Conservation (phyloP, 441 rosid species). For the California macrophylla region DNA sequence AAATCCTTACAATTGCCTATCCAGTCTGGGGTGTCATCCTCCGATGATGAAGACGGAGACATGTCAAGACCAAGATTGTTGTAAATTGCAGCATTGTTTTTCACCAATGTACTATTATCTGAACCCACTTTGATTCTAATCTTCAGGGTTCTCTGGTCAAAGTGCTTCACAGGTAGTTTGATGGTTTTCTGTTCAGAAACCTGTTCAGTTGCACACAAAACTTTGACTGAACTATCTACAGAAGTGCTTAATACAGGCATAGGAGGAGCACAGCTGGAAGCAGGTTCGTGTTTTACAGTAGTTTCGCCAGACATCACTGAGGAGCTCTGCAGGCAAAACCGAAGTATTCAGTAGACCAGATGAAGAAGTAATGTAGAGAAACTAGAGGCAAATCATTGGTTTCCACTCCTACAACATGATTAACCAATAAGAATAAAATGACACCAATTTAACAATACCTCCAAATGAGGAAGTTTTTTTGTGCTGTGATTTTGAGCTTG, state of each 20-base stretch:
- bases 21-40: constrained; percentile 29
- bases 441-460: not conserved
- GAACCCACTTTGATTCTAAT: constrained; percentile 30
- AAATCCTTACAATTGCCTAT: constrained; percentile 21
- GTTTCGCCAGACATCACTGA: not conserved
- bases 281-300: not conserved
- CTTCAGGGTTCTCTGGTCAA: constrained; percentile 28
- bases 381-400: constrained; percentile 1
- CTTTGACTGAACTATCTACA: constrained; percentile 27
- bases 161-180: constrained; percentile 17
- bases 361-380: not conserved
- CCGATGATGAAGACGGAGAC: constrained; percentile 38
- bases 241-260: constrained; percentile 1
- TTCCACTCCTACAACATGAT: constrained; percentile 14
- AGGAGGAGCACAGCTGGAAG: not conserved
- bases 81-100: constrained; percentile 27
- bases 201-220: not conserved
- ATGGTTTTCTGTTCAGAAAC: constrained; percentile 14
- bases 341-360: not conserved
- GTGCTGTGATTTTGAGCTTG: constrained; percentile 17
- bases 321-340: not conserved
- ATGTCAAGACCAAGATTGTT: constrained; percentile 34
- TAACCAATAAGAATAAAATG: constrained; percentile 7
- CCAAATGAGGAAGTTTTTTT: constrained; percentile 25
- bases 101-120: constrained; percentile 15